Evolutionary conservation across 1,284 basidiomycete species (phyloP).

Genomic region (Kwoniella shivajii): DNA sequence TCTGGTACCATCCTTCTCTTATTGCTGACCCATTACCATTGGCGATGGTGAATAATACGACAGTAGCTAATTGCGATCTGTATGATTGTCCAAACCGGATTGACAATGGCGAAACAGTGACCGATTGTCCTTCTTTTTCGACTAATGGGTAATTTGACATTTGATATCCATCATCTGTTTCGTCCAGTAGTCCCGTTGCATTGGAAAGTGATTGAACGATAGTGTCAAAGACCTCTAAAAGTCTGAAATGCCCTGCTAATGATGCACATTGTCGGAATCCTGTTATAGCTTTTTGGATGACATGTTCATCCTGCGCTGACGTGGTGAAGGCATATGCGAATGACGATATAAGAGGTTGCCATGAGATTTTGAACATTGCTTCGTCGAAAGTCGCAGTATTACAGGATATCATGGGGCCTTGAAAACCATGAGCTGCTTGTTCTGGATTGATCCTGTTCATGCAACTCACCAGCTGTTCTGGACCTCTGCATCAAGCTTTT

Average conservation of each 20-base stretch:
- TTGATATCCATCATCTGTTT: slow-evolving; percentile 65
- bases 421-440: not conserved
- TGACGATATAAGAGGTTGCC: slow-evolving; percentile 88
- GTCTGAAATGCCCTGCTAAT: slow-evolving; percentile 80
- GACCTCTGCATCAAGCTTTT: slow-evolving; percentile 87
- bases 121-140: slow-evolving; percentile 85
- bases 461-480: slow-evolving; percentile 67
- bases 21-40: slow-evolving; percentile 96
- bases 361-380: slow-evolving; percentile 88
- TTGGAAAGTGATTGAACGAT: slow-evolving; percentile 89
- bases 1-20: slow-evolving; percentile 90
- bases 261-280: slow-evolving; percentile 96
- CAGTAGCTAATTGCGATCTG: slow-evolving; percentile 93
- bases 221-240: slow-evolving; percentile 96
- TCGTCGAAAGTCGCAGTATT: slow-evolving; percentile 80
- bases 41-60: slow-evolving; percentile 96
- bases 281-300: slow-evolving; percentile 90
- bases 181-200: slow-evolving; percentile 79
- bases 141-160: slow-evolving; percentile 84
- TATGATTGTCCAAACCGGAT: slow-evolving; percentile 94
- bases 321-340: slow-evolving; percentile 92
- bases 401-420: slow-evolving; percentile 76
- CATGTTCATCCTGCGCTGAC: slow-evolving; percentile 88
- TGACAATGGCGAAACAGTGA: slow-evolving; percentile 89
- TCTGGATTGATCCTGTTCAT: not conserved